These are phyloP conservation scores for Abeoforma whisleri DNA, from an alignment of 78 protist genomes.

Conservation along the genomic window DNA sequence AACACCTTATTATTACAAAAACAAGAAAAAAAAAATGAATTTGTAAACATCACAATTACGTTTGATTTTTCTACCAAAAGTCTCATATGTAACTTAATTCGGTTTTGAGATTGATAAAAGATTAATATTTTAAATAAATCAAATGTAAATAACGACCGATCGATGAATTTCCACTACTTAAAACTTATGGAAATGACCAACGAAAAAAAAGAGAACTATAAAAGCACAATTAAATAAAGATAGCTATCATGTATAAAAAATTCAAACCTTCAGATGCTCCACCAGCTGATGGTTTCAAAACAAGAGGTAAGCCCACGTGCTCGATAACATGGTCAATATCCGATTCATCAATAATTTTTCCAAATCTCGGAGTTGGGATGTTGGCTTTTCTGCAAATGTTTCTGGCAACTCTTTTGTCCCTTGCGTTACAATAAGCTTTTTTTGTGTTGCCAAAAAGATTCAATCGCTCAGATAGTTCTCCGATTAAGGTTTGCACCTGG, in stretches of 20 bases:
- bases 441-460: not conserved
- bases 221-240: not conserved
- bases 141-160: not conserved
- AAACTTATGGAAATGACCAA: not conserved
- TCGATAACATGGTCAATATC: not conserved
- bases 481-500: conserved; percentile 19
- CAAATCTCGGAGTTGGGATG: not conserved
- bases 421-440: not conserved
- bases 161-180: not conserved
- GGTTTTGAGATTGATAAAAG: not conserved
- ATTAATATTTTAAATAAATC: not conserved
- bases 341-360: not conserved
- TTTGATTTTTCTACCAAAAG: not conserved
- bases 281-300: not conserved
- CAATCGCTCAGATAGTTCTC: conserved; percentile 6
- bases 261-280: not conserved
- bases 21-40: not conserved
- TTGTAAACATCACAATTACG: not conserved
- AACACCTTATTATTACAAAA: not conserved
- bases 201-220: not conserved
- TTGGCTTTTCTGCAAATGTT: not conserved
- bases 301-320: not conserved
- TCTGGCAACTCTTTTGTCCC: conserved; percentile 12
- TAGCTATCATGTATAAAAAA: not conserved
- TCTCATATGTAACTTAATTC: not conserved